Evolutionary conservation across 805 yeast species (phyloP).

Genomic region (Ogataea siamensis): DNA sequence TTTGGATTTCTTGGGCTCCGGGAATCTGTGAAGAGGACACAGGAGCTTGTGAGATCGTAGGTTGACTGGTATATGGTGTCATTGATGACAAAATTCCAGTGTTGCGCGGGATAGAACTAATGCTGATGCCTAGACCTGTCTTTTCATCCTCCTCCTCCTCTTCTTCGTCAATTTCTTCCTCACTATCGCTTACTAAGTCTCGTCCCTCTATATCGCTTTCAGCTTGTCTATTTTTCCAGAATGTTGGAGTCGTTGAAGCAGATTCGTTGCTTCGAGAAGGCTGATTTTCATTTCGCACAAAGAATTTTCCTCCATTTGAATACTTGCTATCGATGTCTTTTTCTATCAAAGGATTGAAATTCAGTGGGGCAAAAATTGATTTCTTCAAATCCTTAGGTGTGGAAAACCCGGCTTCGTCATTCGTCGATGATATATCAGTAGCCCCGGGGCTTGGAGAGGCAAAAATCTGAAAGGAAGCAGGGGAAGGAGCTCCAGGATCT

Average conservation of each 20-base stretch:
- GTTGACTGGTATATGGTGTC: slow-evolving; percentile 39
- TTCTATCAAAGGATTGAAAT: slow-evolving; percentile 76
- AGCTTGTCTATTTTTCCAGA: slow-evolving; percentile 18
- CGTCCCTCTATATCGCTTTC: slow-evolving; percentile 12
- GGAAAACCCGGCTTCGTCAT: slow-evolving; percentile 7
- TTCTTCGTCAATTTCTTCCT: slow-evolving; percentile 22
- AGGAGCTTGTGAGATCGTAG: slow-evolving; percentile 14
- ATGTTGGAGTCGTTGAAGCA: slow-evolving; percentile 26
- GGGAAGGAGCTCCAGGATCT: slow-evolving; percentile 85
- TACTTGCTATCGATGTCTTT: slow-evolving; percentile 82
- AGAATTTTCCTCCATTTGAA: slow-evolving; percentile 86
- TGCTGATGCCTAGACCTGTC: slow-evolving; percentile 15
- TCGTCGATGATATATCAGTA: slow-evolving; percentile 11
- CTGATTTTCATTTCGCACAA: slow-evolving; percentile 39
- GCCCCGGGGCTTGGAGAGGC: slow-evolving; percentile 32
- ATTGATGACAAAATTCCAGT: slow-evolving; percentile 19
- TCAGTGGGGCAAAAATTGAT: slow-evolving; percentile 79
- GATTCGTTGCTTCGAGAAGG: slow-evolving; percentile 9
- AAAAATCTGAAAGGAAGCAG: slow-evolving; percentile 52
- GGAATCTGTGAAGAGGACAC: slow-evolving; percentile 11
- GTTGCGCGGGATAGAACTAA: slow-evolving; percentile 4
- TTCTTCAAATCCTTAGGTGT: slow-evolving; percentile 41
- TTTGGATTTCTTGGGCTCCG: slow-evolving; percentile 40
- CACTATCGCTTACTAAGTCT: slow-evolving; percentile 33
- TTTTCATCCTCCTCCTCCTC: slow-evolving; percentile 21